Evolutionary conservation across 129 eudicot species (phyloP).

Genomic region (Rutidosis leptorrhynchoides): DNA sequence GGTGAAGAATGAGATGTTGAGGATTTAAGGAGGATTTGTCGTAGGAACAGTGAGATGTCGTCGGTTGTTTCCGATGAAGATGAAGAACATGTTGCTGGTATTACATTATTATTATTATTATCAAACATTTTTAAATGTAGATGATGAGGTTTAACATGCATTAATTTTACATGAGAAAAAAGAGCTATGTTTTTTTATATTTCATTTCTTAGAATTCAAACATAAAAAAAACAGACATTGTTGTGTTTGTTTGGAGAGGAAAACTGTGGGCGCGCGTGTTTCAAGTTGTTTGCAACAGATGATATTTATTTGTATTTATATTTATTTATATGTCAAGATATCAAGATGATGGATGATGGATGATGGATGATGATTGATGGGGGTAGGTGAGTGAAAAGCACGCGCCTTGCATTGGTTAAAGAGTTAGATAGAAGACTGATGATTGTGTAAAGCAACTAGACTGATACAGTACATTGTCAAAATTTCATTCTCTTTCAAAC

Average conservation of each 20-base stretch:
- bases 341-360: too few relatives aligned
- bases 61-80: constrained; percentile 19
- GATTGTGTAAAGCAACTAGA: constrained; percentile 4
- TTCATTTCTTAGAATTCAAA: neutral
- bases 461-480: neutral
- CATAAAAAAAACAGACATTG: neutral
- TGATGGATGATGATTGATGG: constrained; percentile 8
- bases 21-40: constrained; percentile 14
- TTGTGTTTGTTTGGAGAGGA: neutral
- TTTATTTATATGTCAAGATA: too few relatives aligned
- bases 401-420: neutral
- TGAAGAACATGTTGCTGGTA: constrained; percentile 9
- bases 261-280: neutral
- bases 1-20: constrained; percentile 13
- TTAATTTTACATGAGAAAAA: neutral
- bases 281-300: neutral
- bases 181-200: neutral
- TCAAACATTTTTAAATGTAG: too few relatives aligned
- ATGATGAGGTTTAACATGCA: constrained; percentile 2
- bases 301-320: too few relatives aligned
- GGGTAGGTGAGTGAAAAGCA: neutral
- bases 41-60: constrained; percentile 16
- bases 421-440: neutral
- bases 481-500: neutral
- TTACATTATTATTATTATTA: too few relatives aligned